Percentiles rank a stretch among this genome's conserved stretches.
Conservation (phyloP, 805 yeast genomes). For the Zygotorulaspora sp. region DNA sequence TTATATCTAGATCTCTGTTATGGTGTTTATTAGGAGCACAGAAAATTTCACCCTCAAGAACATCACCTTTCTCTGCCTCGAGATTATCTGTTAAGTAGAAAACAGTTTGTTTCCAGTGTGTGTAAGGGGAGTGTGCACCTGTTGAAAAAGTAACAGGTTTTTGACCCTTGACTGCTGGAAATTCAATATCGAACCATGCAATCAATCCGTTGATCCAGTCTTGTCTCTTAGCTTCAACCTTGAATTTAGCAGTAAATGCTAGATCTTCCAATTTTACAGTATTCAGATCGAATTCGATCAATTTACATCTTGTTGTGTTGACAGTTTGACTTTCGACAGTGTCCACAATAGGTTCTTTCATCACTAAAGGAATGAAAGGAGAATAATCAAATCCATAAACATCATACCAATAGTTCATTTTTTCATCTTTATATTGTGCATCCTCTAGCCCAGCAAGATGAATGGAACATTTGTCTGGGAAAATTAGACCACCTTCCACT, state of each 20-base stretch:
- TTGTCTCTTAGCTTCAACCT: conserved; percentile 65
- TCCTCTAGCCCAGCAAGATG: conserved; percentile 91
- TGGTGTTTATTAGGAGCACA: conserved; percentile 72
- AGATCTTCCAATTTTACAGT: conserved; percentile 80
- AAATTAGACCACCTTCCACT: conserved; percentile 73
- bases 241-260: conserved; percentile 67
- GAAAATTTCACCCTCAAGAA: conserved; percentile 62
- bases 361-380: conserved; percentile 80
- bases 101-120: conserved; percentile 99
- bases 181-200: conserved; percentile 92
- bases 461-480: conserved; percentile 92
- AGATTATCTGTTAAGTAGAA: conserved; percentile 83
- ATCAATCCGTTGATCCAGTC: conserved; percentile 85
- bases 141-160: conserved; percentile 74
- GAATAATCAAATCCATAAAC: conserved; percentile 96
- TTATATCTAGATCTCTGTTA: conserved; percentile 87
- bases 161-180: conserved; percentile 54
- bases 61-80: conserved; percentile 71
- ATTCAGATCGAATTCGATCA: conserved; percentile 83
- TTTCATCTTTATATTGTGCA: conserved; percentile 84
- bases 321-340: conserved; percentile 79
- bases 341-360: conserved; percentile 93
- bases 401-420: conserved; percentile 90
- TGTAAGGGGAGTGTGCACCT: conserved; percentile 89
- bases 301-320: conserved; percentile 63